A percentile compares a stretch with the other conserved stretches of the same genome.
These are phyloP conservation scores for Umbelopsis ramanniana DNA, from an alignment of 192 early-diverging fungal genomes.

Conservation along the genomic window DNA sequence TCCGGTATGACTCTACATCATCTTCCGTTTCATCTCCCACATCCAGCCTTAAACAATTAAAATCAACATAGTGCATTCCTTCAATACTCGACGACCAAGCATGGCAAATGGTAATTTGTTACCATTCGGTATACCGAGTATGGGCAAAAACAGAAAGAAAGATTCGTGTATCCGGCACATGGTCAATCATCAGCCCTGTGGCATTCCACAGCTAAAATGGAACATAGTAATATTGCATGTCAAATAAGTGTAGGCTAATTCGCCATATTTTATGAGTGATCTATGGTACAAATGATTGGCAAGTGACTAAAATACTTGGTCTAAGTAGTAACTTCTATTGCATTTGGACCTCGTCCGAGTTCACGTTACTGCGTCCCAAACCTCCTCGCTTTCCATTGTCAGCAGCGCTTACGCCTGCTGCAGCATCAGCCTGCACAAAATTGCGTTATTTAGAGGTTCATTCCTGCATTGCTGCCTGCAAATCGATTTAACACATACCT, in stretches of 20 bases:
- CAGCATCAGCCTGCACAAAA: slow-evolving; percentile 36
- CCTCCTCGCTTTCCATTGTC: slow-evolving; percentile 47
- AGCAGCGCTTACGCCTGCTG: slow-evolving; percentile 35
- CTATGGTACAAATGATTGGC: slow-evolving; percentile 2
- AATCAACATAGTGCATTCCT: no score
- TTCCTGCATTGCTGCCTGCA: not conserved
- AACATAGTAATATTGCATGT: no score
- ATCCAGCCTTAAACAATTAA: no score
- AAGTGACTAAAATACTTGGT: not conserved
- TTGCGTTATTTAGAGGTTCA: not conserved
- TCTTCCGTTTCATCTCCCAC: no score
- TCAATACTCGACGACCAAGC: no score
- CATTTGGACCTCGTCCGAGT: slow-evolving; percentile 29
- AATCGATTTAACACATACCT: slow-evolving; percentile 50
- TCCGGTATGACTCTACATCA: no score
- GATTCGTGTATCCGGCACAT: no score
- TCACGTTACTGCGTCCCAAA: not conserved
- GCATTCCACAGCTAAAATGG: no score
- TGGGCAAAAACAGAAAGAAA: no score
- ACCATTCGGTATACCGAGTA: no score
- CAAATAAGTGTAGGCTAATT: not conserved
- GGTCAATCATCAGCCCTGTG: no score
- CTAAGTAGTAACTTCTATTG: not conserved
- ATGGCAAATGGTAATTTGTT: no score
- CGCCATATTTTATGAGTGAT: not conserved